phyloP scores from a whole-genome alignment of 164 flowering plant species.

The Amborella trichopoda region DNA sequence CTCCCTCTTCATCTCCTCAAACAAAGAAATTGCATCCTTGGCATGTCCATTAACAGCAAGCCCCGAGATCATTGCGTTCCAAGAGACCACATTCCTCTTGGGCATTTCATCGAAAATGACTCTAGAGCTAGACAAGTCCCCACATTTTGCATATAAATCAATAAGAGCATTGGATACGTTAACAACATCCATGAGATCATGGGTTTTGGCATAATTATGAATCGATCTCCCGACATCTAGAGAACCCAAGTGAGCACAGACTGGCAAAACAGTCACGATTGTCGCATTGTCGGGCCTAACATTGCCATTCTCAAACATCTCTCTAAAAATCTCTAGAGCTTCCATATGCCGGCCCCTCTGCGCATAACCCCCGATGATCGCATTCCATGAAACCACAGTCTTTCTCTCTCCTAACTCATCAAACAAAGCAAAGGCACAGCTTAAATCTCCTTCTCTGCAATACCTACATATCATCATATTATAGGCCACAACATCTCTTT shows the following conservation, averaged over 20 bases:
- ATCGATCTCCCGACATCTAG: conserved; percentile 41
- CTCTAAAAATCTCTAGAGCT: conserved; percentile 47
- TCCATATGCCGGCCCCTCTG: conserved; percentile 41
- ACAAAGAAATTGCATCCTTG: conserved; percentile 38
- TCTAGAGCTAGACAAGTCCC: conserved; percentile 33
- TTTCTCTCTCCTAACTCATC: conserved; percentile 43
- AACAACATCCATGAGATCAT: conserved; percentile 22
- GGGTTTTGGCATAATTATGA: conserved; percentile 35
- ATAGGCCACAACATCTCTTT: conserved; percentile 54
- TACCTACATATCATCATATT: conserved; percentile 71
- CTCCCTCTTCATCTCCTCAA: conserved; percentile 46
- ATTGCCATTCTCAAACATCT: conserved; percentile 44
- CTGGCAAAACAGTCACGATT: conserved; percentile 49
- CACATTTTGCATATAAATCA: conserved; percentile 61
- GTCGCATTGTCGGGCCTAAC: conserved; percentile 68
- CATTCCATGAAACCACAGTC: conserved; percentile 70
- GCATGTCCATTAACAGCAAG: conserved; percentile 59
- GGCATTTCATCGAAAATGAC: conserved; percentile 41
- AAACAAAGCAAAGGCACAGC: conserved; percentile 43
- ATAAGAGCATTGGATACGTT: conserved; percentile 61
- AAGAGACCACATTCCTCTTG: conserved; percentile 36
- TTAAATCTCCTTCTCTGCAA: conserved; percentile 48
- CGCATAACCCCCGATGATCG: conserved; percentile 49
- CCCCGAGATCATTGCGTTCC: conserved; percentile 12
- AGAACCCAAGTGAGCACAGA: conserved; percentile 63